These are phyloP conservation scores for Pseudogymnoascus sp. DNA, from an alignment of 2,329 filamentous ascomycete species.

Conservation along the genomic window DNA sequence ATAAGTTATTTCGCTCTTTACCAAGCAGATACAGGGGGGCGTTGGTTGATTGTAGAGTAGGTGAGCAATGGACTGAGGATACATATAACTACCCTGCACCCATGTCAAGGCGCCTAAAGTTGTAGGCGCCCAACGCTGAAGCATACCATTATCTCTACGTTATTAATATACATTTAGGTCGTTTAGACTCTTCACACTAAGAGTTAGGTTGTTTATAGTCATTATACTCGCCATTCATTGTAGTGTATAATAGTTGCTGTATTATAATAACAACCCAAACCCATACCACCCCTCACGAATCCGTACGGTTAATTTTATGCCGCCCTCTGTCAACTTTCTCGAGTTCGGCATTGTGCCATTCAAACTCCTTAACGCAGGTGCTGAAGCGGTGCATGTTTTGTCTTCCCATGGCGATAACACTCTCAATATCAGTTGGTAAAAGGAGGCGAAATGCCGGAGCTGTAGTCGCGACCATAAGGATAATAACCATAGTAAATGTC, in stretches of 20 bases:
- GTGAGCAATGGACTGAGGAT: no score
- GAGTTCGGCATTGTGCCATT: conserved; percentile 19
- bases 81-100: no score
- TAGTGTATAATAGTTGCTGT: no score
- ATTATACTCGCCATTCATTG: no score
- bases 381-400: conserved; percentile 20
- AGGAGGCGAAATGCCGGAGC: conserved; percentile 13
- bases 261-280: no score
- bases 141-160: no score
- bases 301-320: conserved; percentile 9
- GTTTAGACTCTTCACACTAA: no score
- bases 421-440: conserved; percentile 17
- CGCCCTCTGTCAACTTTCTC: conserved; percentile 16
- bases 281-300: background rate
- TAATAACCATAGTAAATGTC: conserved; percentile 24
- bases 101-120: no score
- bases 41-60: background rate
- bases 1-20: background rate
- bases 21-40: background rate
- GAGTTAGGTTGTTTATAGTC: no score
- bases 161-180: no score
- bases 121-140: no score
- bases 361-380: conserved; percentile 18
- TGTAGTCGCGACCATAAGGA: conserved; percentile 19
- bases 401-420: conserved; percentile 16